phyloP scores from a whole-genome alignment of 495 filamentous ascomycete species.

The Penicillium antarcticum region DNA sequence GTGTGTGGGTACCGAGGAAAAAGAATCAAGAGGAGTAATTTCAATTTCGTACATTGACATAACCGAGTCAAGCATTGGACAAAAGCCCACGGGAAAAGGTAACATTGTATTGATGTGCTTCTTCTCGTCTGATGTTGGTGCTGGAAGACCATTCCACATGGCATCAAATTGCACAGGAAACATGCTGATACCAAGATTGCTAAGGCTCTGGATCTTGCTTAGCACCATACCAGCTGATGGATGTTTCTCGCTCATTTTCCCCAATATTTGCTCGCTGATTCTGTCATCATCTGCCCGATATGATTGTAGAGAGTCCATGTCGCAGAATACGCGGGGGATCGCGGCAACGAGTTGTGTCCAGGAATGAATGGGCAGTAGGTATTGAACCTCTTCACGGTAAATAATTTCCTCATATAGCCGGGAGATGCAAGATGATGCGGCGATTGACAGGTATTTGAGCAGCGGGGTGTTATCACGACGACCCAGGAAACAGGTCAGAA shows the following conservation, averaged over 20 bases:
- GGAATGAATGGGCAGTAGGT: conserved; percentile 9
- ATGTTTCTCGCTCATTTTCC: conserved; percentile 12
- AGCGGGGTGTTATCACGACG: conserved; percentile 6
- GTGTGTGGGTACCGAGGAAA: neutral
- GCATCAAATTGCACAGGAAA: neutral
- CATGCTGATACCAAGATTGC: neutral
- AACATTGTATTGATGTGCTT: neutral
- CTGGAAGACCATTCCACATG: neutral
- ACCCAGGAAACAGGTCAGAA: conserved; percentile 13
- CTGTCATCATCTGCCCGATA: neutral
- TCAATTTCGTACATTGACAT: neutral
- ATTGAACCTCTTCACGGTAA: conserved; percentile 7
- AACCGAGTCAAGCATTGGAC: conserved; percentile 2
- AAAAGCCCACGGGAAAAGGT: conserved; percentile 4
- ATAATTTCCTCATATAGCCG: conserved; percentile 17
- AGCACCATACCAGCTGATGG: neutral
- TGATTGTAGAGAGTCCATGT: conserved; percentile 1
- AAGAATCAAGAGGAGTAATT: no score
- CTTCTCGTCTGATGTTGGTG: neutral
- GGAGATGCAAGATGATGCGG: conserved; percentile 15
- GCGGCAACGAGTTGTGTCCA: conserved; percentile 13
- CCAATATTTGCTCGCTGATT: conserved; percentile 5
- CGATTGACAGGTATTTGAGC: conserved; percentile 12
- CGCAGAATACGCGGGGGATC: conserved; percentile 13
- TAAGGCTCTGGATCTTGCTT: neutral